Evolutionary conservation across 2,329 filamentous ascomycete genomes (phyloP), one percentile per base, ranked within the genome.

Genomic region (Coniella lustricola): DNA sequence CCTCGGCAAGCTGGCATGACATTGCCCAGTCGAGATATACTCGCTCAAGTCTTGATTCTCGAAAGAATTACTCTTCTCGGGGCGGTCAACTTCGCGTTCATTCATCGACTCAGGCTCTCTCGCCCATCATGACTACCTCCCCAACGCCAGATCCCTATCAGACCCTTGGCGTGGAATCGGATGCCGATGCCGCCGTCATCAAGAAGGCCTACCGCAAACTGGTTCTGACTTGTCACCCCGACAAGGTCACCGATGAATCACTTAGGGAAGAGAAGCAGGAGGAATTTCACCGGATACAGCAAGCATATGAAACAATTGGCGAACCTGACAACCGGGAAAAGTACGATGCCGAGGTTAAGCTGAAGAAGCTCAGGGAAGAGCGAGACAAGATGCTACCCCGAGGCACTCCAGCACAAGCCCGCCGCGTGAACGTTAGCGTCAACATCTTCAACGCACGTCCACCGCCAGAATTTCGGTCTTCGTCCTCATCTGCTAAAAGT

Each of bases 211-310:
- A 95, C 69, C 82, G 87, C 59, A 95, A 94, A 66, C 81, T 94
- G 35, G 87, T 88, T 32, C 78, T 95, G 57, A 89, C 87, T 65
- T 90, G 85, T 62, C 90, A 96, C 59, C 90, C 90, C 31, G 90
- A 96, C 73, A 95, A 95, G 70, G 81, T 95, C 54, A 84, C 89
- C 56, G 80, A 95, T 60, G 81, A 84, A 46, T 73, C 80, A 14
- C 72, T 86, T 59, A 94, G 93, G 67, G 80, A 81, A 51, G 72
- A 81, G 58, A 94, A 90, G 65, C 82, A 87, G 58, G 84, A 89
- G 58, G 84, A 95, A 67, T 98, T 97, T 61, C 90, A 96, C 67
- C 83, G 82, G 63, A 87, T 97, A 31, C 90, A 96, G 65, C 81
- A 90, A 59, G 90, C 93, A 44, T 98, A 95, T 67, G 93, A 97